Percentiles rank a stretch among this genome's conserved stretches.
These are phyloP conservation scores for Eutrema japonicum DNA, from an alignment of 345 rosid species.

Conservation along the genomic window DNA sequence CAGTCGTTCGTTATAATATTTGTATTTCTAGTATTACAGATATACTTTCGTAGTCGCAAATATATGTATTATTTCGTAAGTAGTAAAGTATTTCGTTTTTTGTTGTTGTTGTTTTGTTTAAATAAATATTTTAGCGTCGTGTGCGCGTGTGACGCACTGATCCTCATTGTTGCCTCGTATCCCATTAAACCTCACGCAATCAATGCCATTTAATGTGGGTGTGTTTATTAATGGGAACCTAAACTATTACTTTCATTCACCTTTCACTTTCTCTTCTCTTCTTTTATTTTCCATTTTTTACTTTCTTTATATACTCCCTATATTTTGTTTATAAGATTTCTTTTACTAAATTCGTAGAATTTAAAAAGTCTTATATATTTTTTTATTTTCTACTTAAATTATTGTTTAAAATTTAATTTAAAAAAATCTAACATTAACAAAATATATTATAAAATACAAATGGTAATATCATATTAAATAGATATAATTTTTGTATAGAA, in stretches of 20 bases:
- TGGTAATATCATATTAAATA: too few relatives aligned
- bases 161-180: constrained; percentile 18
- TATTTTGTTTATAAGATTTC: too few relatives aligned
- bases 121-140: constrained; percentile 1
- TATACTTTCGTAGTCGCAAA: not conserved
- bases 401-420: too few relatives aligned
- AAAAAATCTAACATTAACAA: too few relatives aligned
- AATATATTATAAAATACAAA: too few relatives aligned
- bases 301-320: not conserved
- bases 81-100: not conserved
- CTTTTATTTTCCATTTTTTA: not conserved
- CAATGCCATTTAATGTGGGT: constrained; percentile 33
- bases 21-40: not conserved
- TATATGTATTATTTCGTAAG: not conserved
- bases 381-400: too few relatives aligned
- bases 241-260: constrained; percentile 11
- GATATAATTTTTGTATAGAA: too few relatives aligned
- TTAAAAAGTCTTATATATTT: too few relatives aligned
- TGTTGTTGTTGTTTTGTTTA: not conserved
- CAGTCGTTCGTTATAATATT: constrained; percentile 22
- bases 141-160: constrained; percentile 7
- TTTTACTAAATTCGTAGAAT: too few relatives aligned
- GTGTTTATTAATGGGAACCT: not conserved
- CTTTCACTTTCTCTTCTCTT: constrained; percentile 32
- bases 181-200: constrained; percentile 43